Evolutionary conservation across 2,329 filamentous ascomycete species (phyloP), one percentile per base, ranked within the genome.

Genomic region (Penicillium sp.): DNA sequence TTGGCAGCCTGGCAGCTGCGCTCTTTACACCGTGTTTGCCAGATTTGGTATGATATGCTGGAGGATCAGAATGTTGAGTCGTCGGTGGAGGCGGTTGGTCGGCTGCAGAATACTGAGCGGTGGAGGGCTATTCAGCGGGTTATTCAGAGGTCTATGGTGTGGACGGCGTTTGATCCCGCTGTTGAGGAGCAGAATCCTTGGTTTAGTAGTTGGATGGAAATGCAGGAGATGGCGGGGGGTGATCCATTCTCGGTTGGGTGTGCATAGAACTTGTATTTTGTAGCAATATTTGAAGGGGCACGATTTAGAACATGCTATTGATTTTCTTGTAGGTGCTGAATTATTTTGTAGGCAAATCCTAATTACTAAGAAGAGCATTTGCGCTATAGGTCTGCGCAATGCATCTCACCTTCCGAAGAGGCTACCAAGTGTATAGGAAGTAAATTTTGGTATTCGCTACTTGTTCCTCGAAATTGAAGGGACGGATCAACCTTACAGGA

Each of bases 1-100:
- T 33, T 60, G 6, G 54, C 58, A 11, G 54, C 37, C 5, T 60
- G 58, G 58, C 58, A 60, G 31, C 40, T 60, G 19, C 58, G 58
- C 13, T 60, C 58, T 31, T 31, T 60, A 18, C 46, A 60, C 14
- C 58, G 54, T 11, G 54, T 60, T 16, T 52, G 54, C 22, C 54
- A 53, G 40, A 47, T 60, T 13, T 60, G 58, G 58, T 51, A 60
- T 16, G 58, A 60, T 19, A 39, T 56, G 41, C 35, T 60, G 24
- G 58, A 60, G 22, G 56, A 56, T 35, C 50, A 58, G 54, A 56
- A 11, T 27, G 18, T 27, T 44, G 54, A 35, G 22, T 31, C 14
- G 24, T 22, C 37, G 4, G 19, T 14, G 18, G 36, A 51, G 19
- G 11, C 14, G 16, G 37, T 39, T 6, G 37, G 9, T n/a, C 33